Base-by-base conservation (phyloP, 176 grass and related monocot genomes). In the Luzula sylvatica region DNA sequence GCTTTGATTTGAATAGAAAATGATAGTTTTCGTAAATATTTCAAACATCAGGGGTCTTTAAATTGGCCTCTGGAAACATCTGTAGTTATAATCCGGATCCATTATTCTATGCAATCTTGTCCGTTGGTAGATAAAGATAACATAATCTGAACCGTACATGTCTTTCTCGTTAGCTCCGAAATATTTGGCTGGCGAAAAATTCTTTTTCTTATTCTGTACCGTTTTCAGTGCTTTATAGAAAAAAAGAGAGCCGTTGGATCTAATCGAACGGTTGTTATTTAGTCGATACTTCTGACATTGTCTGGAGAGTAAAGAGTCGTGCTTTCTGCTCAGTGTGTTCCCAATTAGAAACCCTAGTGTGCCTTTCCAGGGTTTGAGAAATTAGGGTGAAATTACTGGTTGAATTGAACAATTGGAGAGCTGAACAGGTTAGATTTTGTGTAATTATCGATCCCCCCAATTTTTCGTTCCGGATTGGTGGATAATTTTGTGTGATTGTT, bases 291-390 rank as follows among this genome's bases (percentile, higher is more conserved):
- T n/a, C 46, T 11, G 11, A 28, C 16, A 64, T 19, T 21, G 8
- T 23, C 16, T 11, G 11, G 18, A n/a, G 17, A 38, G 15, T 51
- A n/a, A 23, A 39, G 23, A 61, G 40, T 62, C 57, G 14, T 24
- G 25, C 17, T 44, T 11, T 48, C 46, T 25, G 30, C 16, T 41
- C 55, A 13, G 35, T 23, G 5, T 5, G 8, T 24, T 26, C 38
- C 25, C 23, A 45, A 25, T 45, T 14, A 21, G 20, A 61, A 48
- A 64, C 42, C 42, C 59, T 64, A 47, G 41, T 41, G 20, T 30
- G 3, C 40, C 27, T 30, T 17, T 17, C 15, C 28, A 12, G 14
- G 24, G 0, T 48, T 48, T 44, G 15, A 48, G 3, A 55, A 64
- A 64, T 32, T 64, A 11, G 22, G 11, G 24, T 26, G 3, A 14